Evolutionary conservation across 257 asterid genomes (phyloP).

Genomic region (Echites panduratus): DNA sequence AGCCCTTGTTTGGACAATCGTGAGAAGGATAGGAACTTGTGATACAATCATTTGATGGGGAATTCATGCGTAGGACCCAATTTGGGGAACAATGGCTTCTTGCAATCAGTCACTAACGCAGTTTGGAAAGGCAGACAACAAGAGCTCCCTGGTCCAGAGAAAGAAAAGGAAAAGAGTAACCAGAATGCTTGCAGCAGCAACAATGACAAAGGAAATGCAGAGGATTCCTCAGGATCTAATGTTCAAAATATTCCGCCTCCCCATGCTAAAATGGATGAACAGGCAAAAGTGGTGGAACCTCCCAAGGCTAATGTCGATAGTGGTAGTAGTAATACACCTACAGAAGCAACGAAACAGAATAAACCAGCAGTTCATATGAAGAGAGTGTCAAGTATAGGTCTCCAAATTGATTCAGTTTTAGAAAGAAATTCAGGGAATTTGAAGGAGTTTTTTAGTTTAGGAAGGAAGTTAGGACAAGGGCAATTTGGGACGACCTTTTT

Average conservation of each 20-base stretch:
- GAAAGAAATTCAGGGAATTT: constrained; percentile 61
- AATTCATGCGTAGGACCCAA: constrained; percentile 67
- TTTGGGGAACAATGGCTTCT: constrained; percentile 62
- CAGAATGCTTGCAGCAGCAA: constrained; percentile 9
- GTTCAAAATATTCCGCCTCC: background rate
- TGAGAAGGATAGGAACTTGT: constrained; percentile 27
- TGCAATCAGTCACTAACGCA: constrained; percentile 64
- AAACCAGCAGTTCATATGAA: constrained; percentile 31
- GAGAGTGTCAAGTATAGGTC: constrained; percentile 61
- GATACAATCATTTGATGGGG: constrained; percentile 49
- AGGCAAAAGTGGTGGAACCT: background rate
- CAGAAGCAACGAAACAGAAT: constrained; percentile 20
- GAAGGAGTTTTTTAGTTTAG: constrained; percentile 55
- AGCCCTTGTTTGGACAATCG: constrained; percentile 15
- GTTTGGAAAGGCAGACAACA: constrained; percentile 52
- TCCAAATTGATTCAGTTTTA: constrained; percentile 62
- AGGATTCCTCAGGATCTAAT: background rate
- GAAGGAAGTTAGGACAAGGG: constrained; percentile 74
- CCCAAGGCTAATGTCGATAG: constrained; percentile 14
- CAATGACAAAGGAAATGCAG: constrained; percentile 16
- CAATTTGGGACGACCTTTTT: constrained; percentile 77
- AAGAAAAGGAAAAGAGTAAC: constrained; percentile 27
- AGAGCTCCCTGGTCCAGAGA: constrained; percentile 38
- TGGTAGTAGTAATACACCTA: constrained; percentile 14
- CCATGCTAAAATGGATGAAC: constrained; percentile 3